Evolutionary conservation across 495 filamentous ascomycete species (phyloP), one percentile per base, ranked within the genome.

Genomic region (Talaromyces liani): DNA sequence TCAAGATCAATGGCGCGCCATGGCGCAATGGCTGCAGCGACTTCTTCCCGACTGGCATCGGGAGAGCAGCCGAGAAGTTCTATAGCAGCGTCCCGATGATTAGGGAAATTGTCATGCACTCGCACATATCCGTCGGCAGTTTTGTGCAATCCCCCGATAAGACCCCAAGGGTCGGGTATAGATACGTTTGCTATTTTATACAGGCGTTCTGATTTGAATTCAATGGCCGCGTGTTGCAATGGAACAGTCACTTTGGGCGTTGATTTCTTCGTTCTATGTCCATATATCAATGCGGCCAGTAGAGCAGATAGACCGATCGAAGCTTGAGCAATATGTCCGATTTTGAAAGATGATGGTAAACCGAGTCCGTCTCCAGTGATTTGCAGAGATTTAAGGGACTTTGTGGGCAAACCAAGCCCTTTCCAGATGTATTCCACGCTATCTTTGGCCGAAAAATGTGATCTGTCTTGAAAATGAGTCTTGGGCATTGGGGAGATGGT

Each of bases 111-210:
- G 36, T 81, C 79, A 64, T 82, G 79, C 29, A 81, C 70, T 25
- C 78, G 68, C 22, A 81, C 73, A 64, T 80, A 71, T n/a, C 78
- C 79, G 64, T 80, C 78, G 1, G 67, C 61, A 5, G 77, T 74
- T 27, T 68, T 66, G 64, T 82, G 74, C 0, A 82, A 36, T 2
- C 80, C 79, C 0, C 79, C 78, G 18, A 82, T 75, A 6, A 70
- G 68, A 4, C 71, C 74, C 71, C 73, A 77, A 4, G 69, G 41
- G 6, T 68, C 64, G 4, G 67, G 67, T 0, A 65, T 27, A 1
- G 72, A 67, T 6, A 67, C 57, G 7, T 69, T 72, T 62, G 69
- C 65, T 7, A 81, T 63, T 0, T 67, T 69, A 58, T 78, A 79
- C 1, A 80, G 67, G 12, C 73, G 47, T 61, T 81, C 79, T 2